A percentile compares a stretch with the other conserved stretches of the same genome.
Conservation (phyloP, 2,329 filamentous ascomycete genomes). For the Stenocarpella maydis region DNA sequence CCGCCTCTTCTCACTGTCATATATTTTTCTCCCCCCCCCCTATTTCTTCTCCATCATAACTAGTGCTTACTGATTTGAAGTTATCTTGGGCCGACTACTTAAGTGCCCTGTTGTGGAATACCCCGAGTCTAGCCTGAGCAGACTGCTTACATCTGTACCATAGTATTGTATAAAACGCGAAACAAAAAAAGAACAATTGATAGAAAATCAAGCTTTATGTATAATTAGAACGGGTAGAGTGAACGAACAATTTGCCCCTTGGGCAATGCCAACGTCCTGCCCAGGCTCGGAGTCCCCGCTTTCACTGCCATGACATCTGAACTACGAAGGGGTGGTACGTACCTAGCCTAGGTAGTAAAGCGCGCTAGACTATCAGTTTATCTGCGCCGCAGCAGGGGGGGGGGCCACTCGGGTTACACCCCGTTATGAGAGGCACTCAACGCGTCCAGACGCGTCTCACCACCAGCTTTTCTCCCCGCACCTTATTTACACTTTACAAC, state of each 20-base stretch:
- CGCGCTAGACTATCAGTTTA: neutral
- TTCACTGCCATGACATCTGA: neutral
- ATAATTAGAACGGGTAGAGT: neutral
- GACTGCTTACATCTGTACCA: neutral
- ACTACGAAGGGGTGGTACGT: too few species aligned
- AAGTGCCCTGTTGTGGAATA: too few species aligned
- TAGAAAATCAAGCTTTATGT: too few species aligned
- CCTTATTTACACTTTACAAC: neutral
- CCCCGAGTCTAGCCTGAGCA: neutral
- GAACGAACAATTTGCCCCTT: neutral
- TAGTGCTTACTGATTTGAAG: too few species aligned
- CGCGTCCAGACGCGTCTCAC: conserved; percentile 27
- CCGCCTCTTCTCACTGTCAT: neutral
- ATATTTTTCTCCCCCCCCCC: too few species aligned
- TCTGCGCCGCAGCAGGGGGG: neutral
- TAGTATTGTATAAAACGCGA: too few species aligned
- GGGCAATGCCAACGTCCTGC: neutral
- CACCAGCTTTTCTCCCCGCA: conserved; percentile 5
- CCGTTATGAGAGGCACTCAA: conserved; percentile 8
- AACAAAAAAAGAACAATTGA: too few species aligned
- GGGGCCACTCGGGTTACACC: neutral
- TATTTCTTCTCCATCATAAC: too few species aligned
- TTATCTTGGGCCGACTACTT: too few species aligned
- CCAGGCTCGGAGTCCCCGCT: neutral
- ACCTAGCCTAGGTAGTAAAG: too few species aligned